A percentile compares a stretch with the other conserved stretches of the same genome.
Conservation (phyloP, 2,329 filamentous ascomycete species). For the Xylariaceae sp. region DNA sequence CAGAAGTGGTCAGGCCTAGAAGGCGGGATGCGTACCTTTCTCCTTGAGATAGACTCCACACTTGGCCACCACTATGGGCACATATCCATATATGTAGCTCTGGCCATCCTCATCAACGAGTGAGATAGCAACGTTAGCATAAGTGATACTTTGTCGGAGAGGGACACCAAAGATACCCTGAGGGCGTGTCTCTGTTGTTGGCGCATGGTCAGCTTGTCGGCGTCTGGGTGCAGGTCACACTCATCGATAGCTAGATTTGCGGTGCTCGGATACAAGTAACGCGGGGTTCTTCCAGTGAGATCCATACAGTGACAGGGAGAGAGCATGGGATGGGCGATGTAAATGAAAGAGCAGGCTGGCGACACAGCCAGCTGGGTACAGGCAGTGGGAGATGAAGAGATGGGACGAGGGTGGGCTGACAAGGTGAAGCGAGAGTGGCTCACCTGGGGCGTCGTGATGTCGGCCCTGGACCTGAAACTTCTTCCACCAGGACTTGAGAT, state of each 20-base stretch:
- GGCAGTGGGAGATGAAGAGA: not conserved
- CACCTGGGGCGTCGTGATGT: constrained; percentile 55
- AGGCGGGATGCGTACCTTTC: constrained; percentile 64
- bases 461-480: constrained; percentile 73
- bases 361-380: no score
- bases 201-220: constrained; percentile 19
- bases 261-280: no score
- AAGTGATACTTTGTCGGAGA: constrained; percentile 88
- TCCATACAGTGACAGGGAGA: no score
- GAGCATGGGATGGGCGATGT: no score
- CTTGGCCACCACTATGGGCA: constrained; percentile 97
- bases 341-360: no score
- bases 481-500: constrained; percentile 96
- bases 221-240: not conserved
- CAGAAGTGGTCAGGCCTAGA: constrained; percentile 4
- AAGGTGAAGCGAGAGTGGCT: constrained; percentile 26
- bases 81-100: constrained; percentile 97
- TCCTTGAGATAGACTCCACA: constrained; percentile 97
- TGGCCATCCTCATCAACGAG: constrained; percentile 87
- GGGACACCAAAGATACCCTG: constrained; percentile 93
- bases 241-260: no score
- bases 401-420: constrained; percentile 7
- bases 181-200: constrained; percentile 41
- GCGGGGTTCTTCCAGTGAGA: no score
- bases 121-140: constrained; percentile 97